Conservation (phyloP, 2,329 filamentous ascomycete species). For the Exophiala calicioides region DNA sequence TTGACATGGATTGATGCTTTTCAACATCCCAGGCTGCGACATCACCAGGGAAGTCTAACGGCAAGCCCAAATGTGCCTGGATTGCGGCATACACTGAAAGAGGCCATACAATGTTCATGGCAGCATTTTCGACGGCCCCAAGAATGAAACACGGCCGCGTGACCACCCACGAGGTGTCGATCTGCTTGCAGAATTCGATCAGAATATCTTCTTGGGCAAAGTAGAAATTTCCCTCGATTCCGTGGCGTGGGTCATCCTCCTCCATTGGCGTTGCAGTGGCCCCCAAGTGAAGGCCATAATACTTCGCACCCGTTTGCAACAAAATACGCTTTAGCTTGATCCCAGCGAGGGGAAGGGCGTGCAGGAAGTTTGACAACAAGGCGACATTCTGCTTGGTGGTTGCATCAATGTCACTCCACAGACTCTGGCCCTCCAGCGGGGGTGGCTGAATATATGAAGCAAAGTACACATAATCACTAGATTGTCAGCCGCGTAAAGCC, state of each 20-base stretch:
- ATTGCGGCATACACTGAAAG: constrained; percentile 54
- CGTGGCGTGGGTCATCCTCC: constrained; percentile 48
- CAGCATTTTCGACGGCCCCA: constrained; percentile 51
- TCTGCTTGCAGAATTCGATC: constrained; percentile 42
- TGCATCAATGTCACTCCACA: constrained; percentile 11
- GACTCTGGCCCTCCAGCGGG: constrained; percentile 1
- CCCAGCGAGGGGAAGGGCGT: constrained; percentile 43
- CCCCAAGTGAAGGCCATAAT: constrained; percentile 54
- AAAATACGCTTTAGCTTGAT: constrained; percentile 50
- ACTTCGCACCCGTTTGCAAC: constrained; percentile 55
- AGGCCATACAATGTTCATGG: constrained; percentile 52
- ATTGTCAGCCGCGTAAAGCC: constrained; percentile 1
- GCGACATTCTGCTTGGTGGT: constrained; percentile 11
- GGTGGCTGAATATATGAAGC: constrained; percentile 52
- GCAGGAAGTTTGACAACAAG: constrained; percentile 45
- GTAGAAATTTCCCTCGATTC: constrained; percentile 55
- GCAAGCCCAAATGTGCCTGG: constrained; percentile 42
- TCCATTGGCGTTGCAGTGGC: constrained; percentile 45
- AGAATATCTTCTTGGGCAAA: constrained; percentile 56
- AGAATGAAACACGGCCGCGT: constrained; percentile 51
- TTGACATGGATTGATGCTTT: constrained; percentile 37
- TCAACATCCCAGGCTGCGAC: constrained; percentile 46
- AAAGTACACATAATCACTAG: constrained; percentile 52
- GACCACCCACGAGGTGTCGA: constrained; percentile 46
- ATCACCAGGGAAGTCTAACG: constrained; percentile 49